Evolutionary conservation across 352 stramenopile species (phyloP).

Genomic region (Blastocystis sp.): DNA sequence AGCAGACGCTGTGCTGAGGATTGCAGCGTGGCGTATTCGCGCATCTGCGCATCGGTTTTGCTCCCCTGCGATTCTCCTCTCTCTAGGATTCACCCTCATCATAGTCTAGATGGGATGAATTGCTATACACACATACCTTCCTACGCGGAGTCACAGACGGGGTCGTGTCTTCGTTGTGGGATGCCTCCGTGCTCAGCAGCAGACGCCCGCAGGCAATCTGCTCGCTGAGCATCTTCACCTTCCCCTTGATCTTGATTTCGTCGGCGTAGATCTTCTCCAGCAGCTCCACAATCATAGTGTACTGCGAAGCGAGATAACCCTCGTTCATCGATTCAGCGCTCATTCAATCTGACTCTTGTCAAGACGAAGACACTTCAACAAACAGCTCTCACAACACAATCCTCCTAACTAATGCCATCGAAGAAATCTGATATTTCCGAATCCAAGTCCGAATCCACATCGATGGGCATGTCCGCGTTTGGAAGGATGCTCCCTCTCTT

Average conservation of each 20-base stretch:
- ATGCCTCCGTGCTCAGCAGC: neutral
- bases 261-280: conserved; percentile 55
- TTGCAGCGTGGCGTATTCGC: conserved; percentile 19
- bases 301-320: neutral
- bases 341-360: neutral
- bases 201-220: neutral
- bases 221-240: conserved; percentile 18
- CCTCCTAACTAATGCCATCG: neutral
- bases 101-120: neutral
- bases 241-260: conserved; percentile 32
- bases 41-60: neutral
- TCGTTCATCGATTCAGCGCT: neutral
- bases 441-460: neutral
- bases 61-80: neutral
- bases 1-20: neutral
- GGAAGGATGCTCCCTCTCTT: neutral
- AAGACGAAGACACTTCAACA: neutral
- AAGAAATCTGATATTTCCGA: neutral
- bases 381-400: neutral
- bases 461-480: too few species aligned
- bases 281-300: conserved; percentile 2
- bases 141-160: neutral
- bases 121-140: neutral
- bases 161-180: neutral
- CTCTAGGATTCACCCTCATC: neutral